Percentiles rank a stretch among this genome's conserved stretches.
These are phyloP conservation scores for Rutstroemia sp. DNA, from an alignment of 2,329 filamentous ascomycete genomes.

Conservation along the genomic window DNA sequence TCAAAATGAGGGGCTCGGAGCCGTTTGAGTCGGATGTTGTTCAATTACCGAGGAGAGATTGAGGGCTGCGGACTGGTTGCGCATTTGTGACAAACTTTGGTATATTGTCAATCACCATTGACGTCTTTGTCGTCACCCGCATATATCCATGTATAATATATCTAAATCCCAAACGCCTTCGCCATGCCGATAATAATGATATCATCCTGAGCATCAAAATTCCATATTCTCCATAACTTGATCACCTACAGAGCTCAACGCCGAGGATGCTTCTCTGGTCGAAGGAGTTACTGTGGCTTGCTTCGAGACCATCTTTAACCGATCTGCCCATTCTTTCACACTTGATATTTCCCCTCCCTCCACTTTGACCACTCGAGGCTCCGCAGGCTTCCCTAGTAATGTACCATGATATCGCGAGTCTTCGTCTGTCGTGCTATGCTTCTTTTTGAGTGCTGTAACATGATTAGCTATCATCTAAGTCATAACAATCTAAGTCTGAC, in stretches of 20 bases:
- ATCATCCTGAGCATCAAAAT: constrained; percentile 16
- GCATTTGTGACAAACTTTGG: neutral
- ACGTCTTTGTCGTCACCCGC: neutral
- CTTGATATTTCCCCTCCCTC: constrained; percentile 68
- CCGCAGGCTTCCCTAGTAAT: constrained; percentile 65
- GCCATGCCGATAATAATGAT: constrained; percentile 21
- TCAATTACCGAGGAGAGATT: neutral
- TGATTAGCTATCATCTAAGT: constrained; percentile 11
- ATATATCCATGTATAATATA: constrained; percentile 14
- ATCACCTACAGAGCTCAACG: constrained; percentile 28
- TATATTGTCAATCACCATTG: constrained; percentile 2
- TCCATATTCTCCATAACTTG: constrained; percentile 27
- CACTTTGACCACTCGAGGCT: constrained; percentile 65
- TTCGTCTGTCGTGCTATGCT: constrained; percentile 82
- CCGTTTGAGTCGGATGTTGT: constrained; percentile 16
- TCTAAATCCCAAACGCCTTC: constrained; percentile 22
- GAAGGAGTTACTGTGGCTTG: constrained; percentile 12
- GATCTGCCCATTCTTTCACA: constrained; percentile 57
- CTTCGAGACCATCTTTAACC: constrained; percentile 25
- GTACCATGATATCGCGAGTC: constrained; percentile 83
- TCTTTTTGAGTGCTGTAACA: constrained; percentile 70
- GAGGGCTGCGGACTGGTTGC: too few relatives aligned
- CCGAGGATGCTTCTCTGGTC: constrained; percentile 26
- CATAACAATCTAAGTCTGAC: constrained; percentile 31
- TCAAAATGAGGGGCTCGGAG: constrained; percentile 24